These are phyloP conservation scores for Bruguiera sexangula DNA, from an alignment of 345 rosid genomes.

Conservation along the genomic window DNA sequence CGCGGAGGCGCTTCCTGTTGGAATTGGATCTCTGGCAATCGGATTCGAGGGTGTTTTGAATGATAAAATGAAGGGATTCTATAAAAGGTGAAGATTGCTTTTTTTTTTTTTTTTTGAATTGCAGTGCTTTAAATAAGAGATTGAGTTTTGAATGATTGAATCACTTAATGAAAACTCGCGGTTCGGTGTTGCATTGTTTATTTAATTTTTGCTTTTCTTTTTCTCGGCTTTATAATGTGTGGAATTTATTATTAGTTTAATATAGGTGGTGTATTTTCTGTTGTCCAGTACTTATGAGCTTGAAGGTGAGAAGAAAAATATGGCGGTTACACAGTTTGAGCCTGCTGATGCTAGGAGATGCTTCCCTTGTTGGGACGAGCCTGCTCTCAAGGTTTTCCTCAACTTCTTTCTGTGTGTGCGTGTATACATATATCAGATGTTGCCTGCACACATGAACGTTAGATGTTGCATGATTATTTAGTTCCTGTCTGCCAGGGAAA, in stretches of 20 bases:
- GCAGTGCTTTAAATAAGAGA: too few species aligned
- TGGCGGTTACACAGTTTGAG: constrained; percentile 98
- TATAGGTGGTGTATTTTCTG: too few species aligned
- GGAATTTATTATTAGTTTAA: not conserved
- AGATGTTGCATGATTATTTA: not conserved
- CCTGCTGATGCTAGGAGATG: constrained; percentile 94
- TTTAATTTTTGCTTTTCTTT: too few species aligned
- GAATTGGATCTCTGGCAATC: constrained; percentile 62
- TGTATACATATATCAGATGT: too few species aligned
- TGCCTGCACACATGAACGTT: too few species aligned
- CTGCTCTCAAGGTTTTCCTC: constrained; percentile 76
- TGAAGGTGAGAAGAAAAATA: constrained; percentile 86
- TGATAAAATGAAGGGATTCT: constrained; percentile 91
- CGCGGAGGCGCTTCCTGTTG: constrained; percentile 52
- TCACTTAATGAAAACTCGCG: too few species aligned
- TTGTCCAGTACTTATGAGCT: constrained; percentile 57
- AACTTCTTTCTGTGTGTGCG: not conserved
- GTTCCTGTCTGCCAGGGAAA: not conserved
- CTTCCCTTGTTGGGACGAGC: constrained; percentile 99
- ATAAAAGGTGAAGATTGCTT: constrained; percentile 50
- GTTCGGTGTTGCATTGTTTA: too few species aligned
- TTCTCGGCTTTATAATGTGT: not conserved
- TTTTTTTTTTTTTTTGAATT: not conserved
- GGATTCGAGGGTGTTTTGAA: constrained; percentile 63
- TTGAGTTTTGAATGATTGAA: too few species aligned